phyloP scores from a whole-genome alignment of 768 basidiomycete species.

The Podaxis mareebaensis region DNA sequence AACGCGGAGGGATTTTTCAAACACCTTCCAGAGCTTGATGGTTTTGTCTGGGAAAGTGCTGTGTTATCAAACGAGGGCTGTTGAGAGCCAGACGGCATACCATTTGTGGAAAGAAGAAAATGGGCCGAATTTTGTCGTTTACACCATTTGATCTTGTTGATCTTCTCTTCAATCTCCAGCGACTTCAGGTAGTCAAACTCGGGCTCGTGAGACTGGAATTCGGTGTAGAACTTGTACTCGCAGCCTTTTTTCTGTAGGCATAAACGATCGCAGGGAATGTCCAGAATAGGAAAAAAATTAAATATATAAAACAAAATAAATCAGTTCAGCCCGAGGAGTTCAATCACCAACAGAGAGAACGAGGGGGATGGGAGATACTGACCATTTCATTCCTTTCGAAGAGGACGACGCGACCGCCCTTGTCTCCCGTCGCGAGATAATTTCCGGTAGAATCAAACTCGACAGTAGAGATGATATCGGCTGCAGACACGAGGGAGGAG shows the following conservation, averaged over 20 bases:
- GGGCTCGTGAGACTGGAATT: slow-evolving; percentile 99
- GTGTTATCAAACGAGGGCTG: slow-evolving; percentile 13
- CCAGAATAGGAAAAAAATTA: slow-evolving; percentile 14
- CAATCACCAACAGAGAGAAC: slow-evolving; percentile 21
- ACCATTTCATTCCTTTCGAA: slow-evolving; percentile 99
- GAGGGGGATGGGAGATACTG: slow-evolving; percentile 23
- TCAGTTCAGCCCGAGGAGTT: slow-evolving; percentile 1
- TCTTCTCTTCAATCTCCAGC: slow-evolving; percentile 99
- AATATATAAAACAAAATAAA: background rate
- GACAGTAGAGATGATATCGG: slow-evolving; percentile 99
- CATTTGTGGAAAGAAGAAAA: slow-evolving; percentile 96
- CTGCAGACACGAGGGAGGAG: slow-evolving; percentile 43
- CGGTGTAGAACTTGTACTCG: slow-evolving; percentile 99
- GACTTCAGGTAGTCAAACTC: slow-evolving; percentile 99
- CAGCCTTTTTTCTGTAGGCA: slow-evolving; percentile 91
- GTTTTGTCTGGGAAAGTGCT: slow-evolving; percentile 79
- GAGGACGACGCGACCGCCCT: slow-evolving; percentile 97
- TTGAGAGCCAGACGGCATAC: slow-evolving; percentile 44
- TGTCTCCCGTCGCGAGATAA: slow-evolving; percentile 99
- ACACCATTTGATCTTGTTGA: slow-evolving; percentile 99
- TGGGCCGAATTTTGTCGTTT: slow-evolving; percentile 97
- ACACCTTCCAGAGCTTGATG: slow-evolving; percentile 99
- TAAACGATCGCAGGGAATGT: slow-evolving; percentile 17
- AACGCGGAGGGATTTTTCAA: slow-evolving; percentile 94
- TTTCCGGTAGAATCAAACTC: slow-evolving; percentile 99